Evolutionary conservation across 163 green algal genomes (phyloP).

Genomic region (Chlorella variabilis): DNA sequence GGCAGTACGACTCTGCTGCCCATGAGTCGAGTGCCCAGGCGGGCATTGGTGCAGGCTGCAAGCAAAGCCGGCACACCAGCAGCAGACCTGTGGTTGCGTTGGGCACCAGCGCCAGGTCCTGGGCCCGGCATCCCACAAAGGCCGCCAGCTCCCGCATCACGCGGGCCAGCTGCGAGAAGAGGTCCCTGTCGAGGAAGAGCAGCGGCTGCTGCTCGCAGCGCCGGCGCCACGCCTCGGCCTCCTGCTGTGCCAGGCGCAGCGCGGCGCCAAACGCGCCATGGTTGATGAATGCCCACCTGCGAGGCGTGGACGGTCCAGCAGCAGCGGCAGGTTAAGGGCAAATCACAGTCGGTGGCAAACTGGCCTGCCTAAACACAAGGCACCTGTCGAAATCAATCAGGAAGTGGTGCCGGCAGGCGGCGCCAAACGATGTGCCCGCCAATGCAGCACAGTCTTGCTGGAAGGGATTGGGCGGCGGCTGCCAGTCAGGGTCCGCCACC

Average conservation of each 20-base stretch:
- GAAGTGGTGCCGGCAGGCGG: conserved; percentile 44
- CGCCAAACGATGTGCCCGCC: conserved; percentile 35
- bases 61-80: too few species aligned
- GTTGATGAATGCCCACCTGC: conserved; percentile 65
- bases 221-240: conserved; percentile 59
- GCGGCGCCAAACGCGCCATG: conserved; percentile 73
- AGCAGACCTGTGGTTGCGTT: conserved; percentile 69
- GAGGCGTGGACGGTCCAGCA: too few species aligned
- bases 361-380: too few species aligned
- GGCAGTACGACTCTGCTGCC: too few species aligned
- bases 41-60: too few species aligned
- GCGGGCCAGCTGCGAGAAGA: conserved; percentile 70
- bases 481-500: conserved; percentile 4
- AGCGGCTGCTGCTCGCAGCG: conserved; percentile 74
- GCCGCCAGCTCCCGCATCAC: conserved; percentile 66
- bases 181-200: conserved; percentile 71
- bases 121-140: conserved; percentile 46
- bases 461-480: conserved; percentile 22
- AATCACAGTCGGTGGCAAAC: too few species aligned
- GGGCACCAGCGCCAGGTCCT: conserved; percentile 73
- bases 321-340: too few species aligned
- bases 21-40: too few species aligned
- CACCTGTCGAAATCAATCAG: conserved; percentile 54
- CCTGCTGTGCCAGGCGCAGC: conserved; percentile 43
- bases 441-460: background rate